Evolutionary conservation across 768 basidiomycete genomes (phyloP).

Genomic region (Sarcodon aspratus): DNA sequence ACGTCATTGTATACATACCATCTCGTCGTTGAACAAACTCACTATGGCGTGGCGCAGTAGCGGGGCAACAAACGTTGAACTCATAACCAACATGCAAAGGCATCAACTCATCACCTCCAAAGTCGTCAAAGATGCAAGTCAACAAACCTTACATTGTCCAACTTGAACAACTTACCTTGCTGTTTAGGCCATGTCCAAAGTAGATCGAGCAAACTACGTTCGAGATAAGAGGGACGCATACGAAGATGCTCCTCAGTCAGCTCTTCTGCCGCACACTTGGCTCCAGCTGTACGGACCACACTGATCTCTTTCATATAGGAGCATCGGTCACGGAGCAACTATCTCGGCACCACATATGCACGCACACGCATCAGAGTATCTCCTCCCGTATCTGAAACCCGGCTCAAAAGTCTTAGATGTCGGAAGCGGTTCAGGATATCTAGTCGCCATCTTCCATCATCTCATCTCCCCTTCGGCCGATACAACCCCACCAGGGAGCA

Average conservation of each 20-base stretch:
- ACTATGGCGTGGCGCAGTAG: constrained; percentile 77
- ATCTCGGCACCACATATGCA: constrained; percentile 99
- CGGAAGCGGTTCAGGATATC: constrained; percentile 83
- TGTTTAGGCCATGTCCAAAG: constrained; percentile 31
- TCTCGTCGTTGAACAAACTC: background rate
- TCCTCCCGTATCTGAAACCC: constrained; percentile 59
- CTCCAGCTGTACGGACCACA: background rate
- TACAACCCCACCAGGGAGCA: constrained; percentile 26
- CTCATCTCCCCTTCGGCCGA: constrained; percentile 32
- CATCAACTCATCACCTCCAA: constrained; percentile 47
- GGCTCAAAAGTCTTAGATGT: constrained; percentile 80
- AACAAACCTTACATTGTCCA: background rate
- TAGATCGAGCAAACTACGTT: constrained; percentile 37
- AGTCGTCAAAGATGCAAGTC: constrained; percentile 40
- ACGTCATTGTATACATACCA: background rate
- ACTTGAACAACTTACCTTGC: background rate
- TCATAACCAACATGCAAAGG: constrained; percentile 54
- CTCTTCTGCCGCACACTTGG: background rate
- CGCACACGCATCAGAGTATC: constrained; percentile 72
- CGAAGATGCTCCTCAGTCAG: constrained; percentile 37
- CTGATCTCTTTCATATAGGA: constrained; percentile 1
- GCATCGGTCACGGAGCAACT: constrained; percentile 81
- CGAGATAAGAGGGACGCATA: constrained; percentile 27
- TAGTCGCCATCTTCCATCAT: constrained; percentile 70
- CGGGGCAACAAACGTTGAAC: constrained; percentile 59